Conservation (phyloP, 2,329 filamentous ascomycete genomes). For the Trichoderma sp. region DNA sequence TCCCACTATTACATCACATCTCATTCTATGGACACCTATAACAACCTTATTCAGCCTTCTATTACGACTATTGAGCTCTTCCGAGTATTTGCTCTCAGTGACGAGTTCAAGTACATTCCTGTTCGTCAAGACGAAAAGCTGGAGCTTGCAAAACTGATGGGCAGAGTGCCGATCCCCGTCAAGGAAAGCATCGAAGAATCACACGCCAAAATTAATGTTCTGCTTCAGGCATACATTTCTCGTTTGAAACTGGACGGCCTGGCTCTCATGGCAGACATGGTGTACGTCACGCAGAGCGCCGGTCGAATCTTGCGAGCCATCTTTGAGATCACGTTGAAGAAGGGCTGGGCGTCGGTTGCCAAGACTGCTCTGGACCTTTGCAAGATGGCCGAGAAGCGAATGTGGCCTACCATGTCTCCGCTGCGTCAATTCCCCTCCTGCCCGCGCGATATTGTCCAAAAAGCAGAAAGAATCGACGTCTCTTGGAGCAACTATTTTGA, state of each 20-base stretch:
- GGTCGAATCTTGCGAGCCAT: slow-evolving; percentile 93
- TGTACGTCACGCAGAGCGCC: slow-evolving; percentile 97
- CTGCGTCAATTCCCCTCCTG: slow-evolving; percentile 86
- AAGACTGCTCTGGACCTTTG: slow-evolving; percentile 92
- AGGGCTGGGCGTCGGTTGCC: slow-evolving; percentile 91
- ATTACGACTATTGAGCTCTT: slow-evolving; percentile 95
- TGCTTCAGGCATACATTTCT: slow-evolving; percentile 95
- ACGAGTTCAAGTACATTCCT: slow-evolving; percentile 98
- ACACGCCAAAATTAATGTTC: slow-evolving; percentile 96
- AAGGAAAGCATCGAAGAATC: slow-evolving; percentile 98
- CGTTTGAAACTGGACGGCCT: slow-evolving; percentile 91
- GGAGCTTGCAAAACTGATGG: slow-evolving; percentile 88
- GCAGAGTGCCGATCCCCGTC: slow-evolving; percentile 89
- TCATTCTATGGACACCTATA: slow-evolving; percentile 96
- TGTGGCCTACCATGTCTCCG: slow-evolving; percentile 99
- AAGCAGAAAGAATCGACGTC: slow-evolving; percentile 93
- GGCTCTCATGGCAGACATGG: slow-evolving; percentile 96
- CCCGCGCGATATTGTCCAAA: slow-evolving; percentile 82
- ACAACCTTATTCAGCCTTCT: slow-evolving; percentile 89
- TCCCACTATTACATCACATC: slow-evolving; percentile 99
- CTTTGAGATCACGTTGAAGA: slow-evolving; percentile 96
- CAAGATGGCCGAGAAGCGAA: slow-evolving; percentile 98
- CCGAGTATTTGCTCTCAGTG: slow-evolving; percentile 91
- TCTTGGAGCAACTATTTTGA: slow-evolving; percentile 95
- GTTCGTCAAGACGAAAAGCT: slow-evolving; percentile 97